These are phyloP conservation scores for Xanthoconium purpureum DNA, from an alignment of 768 basidiomycete species.

Conservation along the genomic window DNA sequence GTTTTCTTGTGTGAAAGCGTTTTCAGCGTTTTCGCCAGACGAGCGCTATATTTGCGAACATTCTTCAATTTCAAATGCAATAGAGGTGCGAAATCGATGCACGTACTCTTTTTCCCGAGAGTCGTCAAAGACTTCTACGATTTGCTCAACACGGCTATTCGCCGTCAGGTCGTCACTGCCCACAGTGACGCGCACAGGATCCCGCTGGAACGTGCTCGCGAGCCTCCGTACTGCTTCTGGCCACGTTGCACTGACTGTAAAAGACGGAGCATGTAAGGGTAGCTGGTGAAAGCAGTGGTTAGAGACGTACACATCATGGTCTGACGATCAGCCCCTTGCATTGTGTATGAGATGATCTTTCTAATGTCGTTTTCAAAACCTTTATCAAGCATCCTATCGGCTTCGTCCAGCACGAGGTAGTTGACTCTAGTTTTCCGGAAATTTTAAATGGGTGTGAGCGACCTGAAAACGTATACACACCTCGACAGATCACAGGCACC, in stretches of 20 bases:
- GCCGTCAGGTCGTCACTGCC: slow-evolving; percentile 94
- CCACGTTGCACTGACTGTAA: slow-evolving; percentile 94
- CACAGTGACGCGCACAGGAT: slow-evolving; percentile 88
- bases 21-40: slow-evolving; percentile 55
- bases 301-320: slow-evolving; percentile 85
- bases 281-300: no score
- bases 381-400: slow-evolving; percentile 96
- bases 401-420: slow-evolving; percentile 95
- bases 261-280: background rate
- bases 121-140: slow-evolving; percentile 89
- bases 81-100: background rate
- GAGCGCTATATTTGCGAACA: slow-evolving; percentile 41
- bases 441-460: background rate
- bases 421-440: slow-evolving; percentile 52
- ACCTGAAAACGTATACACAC: slow-evolving; percentile 39
- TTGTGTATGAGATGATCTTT: slow-evolving; percentile 75
- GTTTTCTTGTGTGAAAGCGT: slow-evolving; percentile 59
- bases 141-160: slow-evolving; percentile 90
- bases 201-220: slow-evolving; percentile 80
- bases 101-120: slow-evolving; percentile 82
- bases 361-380: slow-evolving; percentile 98
- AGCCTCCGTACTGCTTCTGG: slow-evolving; percentile 89
- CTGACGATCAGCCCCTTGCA: slow-evolving; percentile 69
- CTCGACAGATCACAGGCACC: slow-evolving; percentile 78
- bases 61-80: background rate